Conservation (phyloP, 176 grass and related monocot species). For the Cenchrus purpureus region DNA sequence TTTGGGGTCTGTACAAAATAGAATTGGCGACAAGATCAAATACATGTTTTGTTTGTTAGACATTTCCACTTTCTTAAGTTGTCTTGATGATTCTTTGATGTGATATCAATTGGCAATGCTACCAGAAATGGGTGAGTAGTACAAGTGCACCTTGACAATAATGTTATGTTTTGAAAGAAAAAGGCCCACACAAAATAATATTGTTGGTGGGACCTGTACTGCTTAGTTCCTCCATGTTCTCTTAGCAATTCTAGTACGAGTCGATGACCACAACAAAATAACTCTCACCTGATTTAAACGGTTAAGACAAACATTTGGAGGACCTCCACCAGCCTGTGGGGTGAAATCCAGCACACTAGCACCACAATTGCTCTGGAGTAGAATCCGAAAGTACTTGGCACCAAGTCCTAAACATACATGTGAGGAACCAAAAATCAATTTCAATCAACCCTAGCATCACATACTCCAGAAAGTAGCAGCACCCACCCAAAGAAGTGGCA, state of each 20-base stretch:
- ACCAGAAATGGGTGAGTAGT: not conserved
- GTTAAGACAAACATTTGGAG: constrained; percentile 79
- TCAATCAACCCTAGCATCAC: not conserved
- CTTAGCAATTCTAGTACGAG: not conserved
- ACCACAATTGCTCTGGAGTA: constrained; percentile 95
- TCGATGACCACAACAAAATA: not conserved
- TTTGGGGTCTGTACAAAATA: constrained; percentile 73
- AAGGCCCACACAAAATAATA: not conserved
- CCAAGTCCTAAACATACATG: constrained; percentile 65
- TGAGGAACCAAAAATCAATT: not conserved
- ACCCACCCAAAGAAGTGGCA: constrained; percentile 75
- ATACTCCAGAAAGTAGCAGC: not conserved
- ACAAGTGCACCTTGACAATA: not conserved
- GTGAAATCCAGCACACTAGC: constrained; percentile 86
- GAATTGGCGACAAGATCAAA: constrained; percentile 21
- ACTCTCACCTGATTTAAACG: constrained; percentile 80
- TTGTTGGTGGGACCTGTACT: not conserved
- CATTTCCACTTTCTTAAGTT: not conserved
- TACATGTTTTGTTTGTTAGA: constrained; percentile 11
- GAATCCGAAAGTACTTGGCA: constrained; percentile 72
- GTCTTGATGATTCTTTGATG: not conserved
- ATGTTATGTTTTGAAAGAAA: not conserved
- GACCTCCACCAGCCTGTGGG: constrained; percentile 49
- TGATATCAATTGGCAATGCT: not conserved
- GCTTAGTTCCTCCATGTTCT: not conserved